Evolutionary conservation across 345 rosid species (phyloP).

Genomic region (Rhodomyrtus tomentosa): DNA sequence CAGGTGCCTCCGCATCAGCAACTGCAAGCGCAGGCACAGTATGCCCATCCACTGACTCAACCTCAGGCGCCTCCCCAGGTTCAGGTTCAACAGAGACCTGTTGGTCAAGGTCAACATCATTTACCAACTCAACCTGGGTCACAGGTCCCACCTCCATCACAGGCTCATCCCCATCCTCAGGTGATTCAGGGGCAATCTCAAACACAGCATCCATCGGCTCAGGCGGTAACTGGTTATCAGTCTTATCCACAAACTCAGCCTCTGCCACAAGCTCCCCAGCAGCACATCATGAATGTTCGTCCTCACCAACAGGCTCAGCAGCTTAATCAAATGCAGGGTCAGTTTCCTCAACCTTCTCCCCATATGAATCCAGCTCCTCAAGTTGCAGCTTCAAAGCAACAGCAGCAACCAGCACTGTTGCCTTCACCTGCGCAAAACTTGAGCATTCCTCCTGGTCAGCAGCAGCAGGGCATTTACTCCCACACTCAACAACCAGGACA

Average conservation of each 20-base stretch:
- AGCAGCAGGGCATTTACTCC: conserved; percentile 24
- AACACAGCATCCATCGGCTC: conserved; percentile 18
- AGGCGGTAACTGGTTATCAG: conserved; percentile 43
- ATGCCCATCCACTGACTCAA: conserved; percentile 21
- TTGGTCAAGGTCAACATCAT: conserved; percentile 17
- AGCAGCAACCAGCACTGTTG: conserved; percentile 19
- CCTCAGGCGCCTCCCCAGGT: conserved; percentile 15
- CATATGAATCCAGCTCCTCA: conserved; percentile 27
- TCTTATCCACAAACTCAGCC: conserved; percentile 39
- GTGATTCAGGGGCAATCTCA: conserved; percentile 24
- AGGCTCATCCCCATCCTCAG: conserved; percentile 5
- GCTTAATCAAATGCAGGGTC: conserved; percentile 27
- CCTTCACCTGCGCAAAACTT: conserved; percentile 24
- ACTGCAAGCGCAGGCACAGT: conserved; percentile 10
- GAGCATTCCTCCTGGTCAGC: conserved; percentile 17
- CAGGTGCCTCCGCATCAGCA: conserved; percentile 37
- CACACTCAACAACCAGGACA: conserved; percentile 28
- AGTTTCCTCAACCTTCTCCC: conserved; percentile 32
- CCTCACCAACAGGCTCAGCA: conserved; percentile 24
- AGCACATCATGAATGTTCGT: conserved; percentile 19
- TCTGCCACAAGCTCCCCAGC: conserved; percentile 26
- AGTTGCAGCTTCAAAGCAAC: conserved; percentile 25
- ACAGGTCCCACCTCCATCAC: conserved; percentile 12
- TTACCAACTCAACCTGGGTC: conserved; percentile 4
- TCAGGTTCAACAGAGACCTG: conserved; percentile 11